Evolutionary conservation across 371 early-diverging fungal species (phyloP).

Genomic region (Sporodiniella umbellata): DNA sequence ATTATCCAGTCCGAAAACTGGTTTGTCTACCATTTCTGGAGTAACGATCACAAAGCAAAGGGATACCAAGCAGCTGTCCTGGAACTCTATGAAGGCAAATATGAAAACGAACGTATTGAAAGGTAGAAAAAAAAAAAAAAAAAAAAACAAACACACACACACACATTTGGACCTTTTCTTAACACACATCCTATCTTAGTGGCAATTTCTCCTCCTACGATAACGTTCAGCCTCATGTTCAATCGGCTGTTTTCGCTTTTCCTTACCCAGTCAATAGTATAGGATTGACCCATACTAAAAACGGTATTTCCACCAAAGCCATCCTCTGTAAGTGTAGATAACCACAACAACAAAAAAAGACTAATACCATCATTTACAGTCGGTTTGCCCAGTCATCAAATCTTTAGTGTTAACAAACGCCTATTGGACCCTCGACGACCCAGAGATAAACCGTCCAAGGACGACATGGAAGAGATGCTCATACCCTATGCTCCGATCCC

Average conservation of each 20-base stretch:
- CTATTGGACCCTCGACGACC: conserved; percentile 89
- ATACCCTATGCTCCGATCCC: conserved; percentile 73
- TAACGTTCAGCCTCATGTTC: conserved; percentile 67
- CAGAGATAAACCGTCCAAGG: conserved; percentile 49
- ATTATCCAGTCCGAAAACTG: conserved; percentile 80
- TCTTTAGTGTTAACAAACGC: conserved; percentile 75
- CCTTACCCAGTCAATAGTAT: conserved; percentile 68
- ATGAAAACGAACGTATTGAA: conserved; percentile 68
- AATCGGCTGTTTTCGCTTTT: conserved; percentile 73
- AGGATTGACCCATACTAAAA: conserved; percentile 81
- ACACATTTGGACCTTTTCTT: not conserved
- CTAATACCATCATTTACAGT: conserved; percentile 32
- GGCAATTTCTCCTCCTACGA: conserved; percentile 76
- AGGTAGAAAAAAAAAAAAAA: conserved; percentile 43
- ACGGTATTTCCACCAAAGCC: conserved; percentile 85
- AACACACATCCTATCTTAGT: not conserved
- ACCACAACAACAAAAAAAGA: not conserved
- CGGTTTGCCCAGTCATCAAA: conserved; percentile 65
- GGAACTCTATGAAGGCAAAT: conserved; percentile 83
- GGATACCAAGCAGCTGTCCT: conserved; percentile 70
- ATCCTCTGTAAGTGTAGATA: conserved; percentile 70
- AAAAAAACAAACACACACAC: no score
- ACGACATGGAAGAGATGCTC: conserved; percentile 81
- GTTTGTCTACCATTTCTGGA: conserved; percentile 89
- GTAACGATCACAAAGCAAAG: conserved; percentile 51